phyloP scores from a whole-genome alignment of 2,329 filamentous ascomycete species.

The Colletotrichum euphorbiae region DNA sequence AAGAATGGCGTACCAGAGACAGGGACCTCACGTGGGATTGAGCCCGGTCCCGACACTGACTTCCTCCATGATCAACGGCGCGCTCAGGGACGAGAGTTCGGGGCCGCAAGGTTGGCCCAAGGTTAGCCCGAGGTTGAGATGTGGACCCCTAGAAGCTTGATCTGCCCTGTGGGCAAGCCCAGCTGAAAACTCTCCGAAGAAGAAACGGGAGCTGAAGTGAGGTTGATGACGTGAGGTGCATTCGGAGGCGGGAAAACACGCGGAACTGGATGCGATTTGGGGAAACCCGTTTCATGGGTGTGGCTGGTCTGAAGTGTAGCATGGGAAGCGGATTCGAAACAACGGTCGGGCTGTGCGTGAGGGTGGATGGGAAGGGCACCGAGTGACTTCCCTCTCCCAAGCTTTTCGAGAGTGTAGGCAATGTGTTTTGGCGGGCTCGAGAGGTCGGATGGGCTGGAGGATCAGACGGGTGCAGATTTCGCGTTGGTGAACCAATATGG shows the following conservation, averaged over 20 bases:
- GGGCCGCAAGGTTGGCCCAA: neutral
- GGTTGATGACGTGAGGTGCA: too few relatives aligned
- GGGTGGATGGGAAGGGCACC: constrained; percentile 8
- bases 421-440: constrained; percentile 19
- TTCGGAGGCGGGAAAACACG: neutral
- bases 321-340: constrained; percentile 25
- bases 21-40: constrained; percentile 26
- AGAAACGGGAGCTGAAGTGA: neutral
- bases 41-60: constrained; percentile 9
- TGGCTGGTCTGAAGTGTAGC: constrained; percentile 8
- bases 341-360: constrained; percentile 30
- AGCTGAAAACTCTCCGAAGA: neutral
- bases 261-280: constrained; percentile 29
- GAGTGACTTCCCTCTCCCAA: neutral
- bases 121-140: neutral
- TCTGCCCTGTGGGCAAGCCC: neutral
- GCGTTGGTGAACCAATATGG: constrained; percentile 30
- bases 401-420: neutral
- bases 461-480: constrained; percentile 3
- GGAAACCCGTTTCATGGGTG: constrained; percentile 19
- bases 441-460: neutral
- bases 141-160: constrained; percentile 13
- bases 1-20: constrained; percentile 25
- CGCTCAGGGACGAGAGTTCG: neutral
- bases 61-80: neutral